Conservation (phyloP, 1,284 basidiomycete genomes). For the Chalciporus sp. region DNA sequence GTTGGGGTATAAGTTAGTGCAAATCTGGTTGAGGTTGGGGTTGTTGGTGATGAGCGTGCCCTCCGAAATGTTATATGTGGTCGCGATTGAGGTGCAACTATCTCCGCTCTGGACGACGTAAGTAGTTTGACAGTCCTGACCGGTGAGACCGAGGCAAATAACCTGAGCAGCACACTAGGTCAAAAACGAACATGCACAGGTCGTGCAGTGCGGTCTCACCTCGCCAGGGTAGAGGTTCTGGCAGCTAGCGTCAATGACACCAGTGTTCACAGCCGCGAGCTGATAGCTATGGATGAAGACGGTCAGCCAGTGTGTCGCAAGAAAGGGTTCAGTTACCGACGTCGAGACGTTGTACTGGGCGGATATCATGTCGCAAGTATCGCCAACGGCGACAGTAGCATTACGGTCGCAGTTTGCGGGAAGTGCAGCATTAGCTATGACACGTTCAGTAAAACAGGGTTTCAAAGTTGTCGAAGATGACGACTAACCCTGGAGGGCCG, state of each 20-base stretch:
- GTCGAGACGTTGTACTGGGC: conserved; percentile 46
- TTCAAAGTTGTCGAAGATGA: not conserved
- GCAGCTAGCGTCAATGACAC: conserved; percentile 38
- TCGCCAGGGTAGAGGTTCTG: conserved; percentile 39
- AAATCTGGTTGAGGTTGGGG: conserved; percentile 57
- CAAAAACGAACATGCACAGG: not conserved
- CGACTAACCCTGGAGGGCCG: conserved; percentile 21
- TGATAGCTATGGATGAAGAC: conserved; percentile 37
- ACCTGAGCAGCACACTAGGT: conserved; percentile 10
- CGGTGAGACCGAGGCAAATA: conserved; percentile 47
- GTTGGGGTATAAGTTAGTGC: conserved; percentile 47
- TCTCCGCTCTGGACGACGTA: conserved; percentile 43
- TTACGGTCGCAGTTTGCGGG: conserved; percentile 40
- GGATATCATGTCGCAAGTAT: conserved; percentile 42
- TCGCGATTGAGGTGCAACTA: conserved; percentile 45
- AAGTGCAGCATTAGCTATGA: conserved; percentile 18
- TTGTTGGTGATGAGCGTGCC: conserved; percentile 60
- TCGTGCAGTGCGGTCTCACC: conserved; percentile 16
- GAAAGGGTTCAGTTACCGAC: conserved; percentile 25
- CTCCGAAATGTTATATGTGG: too few relatives aligned
- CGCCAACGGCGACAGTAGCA: conserved; percentile 38
- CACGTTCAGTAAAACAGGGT: not conserved
- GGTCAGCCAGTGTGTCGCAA: not conserved
- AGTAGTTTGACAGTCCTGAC: conserved; percentile 46
- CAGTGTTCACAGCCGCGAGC: conserved; percentile 40